Evolutionary conservation across 345 rosid genomes (phyloP), one percentile per base, ranked within the genome.

Genomic region (Linum usitatissimum): DNA sequence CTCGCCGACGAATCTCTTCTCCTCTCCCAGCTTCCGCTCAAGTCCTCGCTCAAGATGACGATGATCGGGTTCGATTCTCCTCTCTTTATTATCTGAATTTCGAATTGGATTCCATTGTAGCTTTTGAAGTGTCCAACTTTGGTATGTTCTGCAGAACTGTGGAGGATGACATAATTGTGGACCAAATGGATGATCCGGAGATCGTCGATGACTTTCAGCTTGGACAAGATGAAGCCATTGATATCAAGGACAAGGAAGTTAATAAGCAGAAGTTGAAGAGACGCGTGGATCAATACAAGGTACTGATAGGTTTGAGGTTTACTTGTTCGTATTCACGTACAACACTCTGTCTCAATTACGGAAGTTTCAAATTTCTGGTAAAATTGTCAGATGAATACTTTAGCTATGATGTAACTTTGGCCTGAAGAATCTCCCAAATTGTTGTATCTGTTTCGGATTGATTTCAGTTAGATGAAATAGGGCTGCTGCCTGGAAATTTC

Each of bases 31-130:
- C 68, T 93, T 19, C 86, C 94, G 23, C 90, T 89, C 68, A 93
- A 93, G 68, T 69, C 96, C 57, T 83, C 96, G 7, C 81, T 85
- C 66, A 93, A 93, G 79, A 93, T 93, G 96, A 93, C 96, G 57
- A 93, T 88, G 96, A 93, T 87, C 65, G 94, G 97, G 97, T 87
- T 66, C 39, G 45, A 55, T 21, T 53, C 60, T 38, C 49, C 42
- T 57, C 31, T n/a, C 51, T 67, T 55, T 39, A 48, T 0, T 17
- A 15, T 30, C 58, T n/a, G 18, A 31, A 18, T 39, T 71, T 2
- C 6, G 0, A 2, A 17, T 66, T 68, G 13, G 23, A 23, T 0
- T 39, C 20, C 19, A 7, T 30, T 45, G 49, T 12, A 58, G 36
- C 34, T 63, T n/a, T 40, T 7, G 4, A 12, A 6, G 48, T 40